Conservation (phyloP, 2,329 filamentous ascomycete species). For the Diplodia intermedia region DNA sequence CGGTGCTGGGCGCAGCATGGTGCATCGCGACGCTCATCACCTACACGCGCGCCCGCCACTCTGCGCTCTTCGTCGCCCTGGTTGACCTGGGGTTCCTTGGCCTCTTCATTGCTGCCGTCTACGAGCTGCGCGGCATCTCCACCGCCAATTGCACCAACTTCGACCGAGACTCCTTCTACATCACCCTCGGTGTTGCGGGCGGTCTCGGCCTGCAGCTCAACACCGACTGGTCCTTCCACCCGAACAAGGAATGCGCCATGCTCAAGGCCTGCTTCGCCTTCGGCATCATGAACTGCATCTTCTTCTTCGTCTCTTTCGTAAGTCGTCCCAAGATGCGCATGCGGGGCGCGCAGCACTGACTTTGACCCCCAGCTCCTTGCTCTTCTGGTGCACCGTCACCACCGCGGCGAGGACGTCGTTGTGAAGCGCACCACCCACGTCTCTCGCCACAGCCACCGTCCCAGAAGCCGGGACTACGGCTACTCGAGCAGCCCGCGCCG, state of each 20-base stretch:
- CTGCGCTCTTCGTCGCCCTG: constrained; percentile 65
- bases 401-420: constrained; percentile 59
- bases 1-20: constrained; percentile 67
- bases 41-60: constrained; percentile 65
- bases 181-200: constrained; percentile 68
- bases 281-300: constrained; percentile 83
- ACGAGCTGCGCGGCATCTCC: constrained; percentile 63
- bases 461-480: constrained; percentile 30
- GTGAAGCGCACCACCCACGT: constrained; percentile 59
- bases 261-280: constrained; percentile 90
- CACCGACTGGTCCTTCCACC: constrained; percentile 58
- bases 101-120: constrained; percentile 68
- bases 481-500: constrained; percentile 47
- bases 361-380: constrained; percentile 61
- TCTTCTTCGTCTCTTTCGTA: constrained; percentile 79
- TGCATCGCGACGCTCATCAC: constrained; percentile 66
- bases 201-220: constrained; percentile 57
- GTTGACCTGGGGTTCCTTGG: constrained; percentile 68
- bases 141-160: constrained; percentile 72
- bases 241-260: constrained; percentile 85
- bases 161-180: constrained; percentile 58
- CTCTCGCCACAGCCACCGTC: constrained; percentile 48
- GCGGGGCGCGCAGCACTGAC: constrained; percentile 26
- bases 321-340: constrained; percentile 39
- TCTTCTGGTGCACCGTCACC: constrained; percentile 59